Percentiles rank a stretch among this genome's conserved stretches.
These are phyloP conservation scores for Zymoseptoria pseudotritici DNA, from an alignment of 2,329 filamentous ascomycete genomes.

Conservation along the genomic window DNA sequence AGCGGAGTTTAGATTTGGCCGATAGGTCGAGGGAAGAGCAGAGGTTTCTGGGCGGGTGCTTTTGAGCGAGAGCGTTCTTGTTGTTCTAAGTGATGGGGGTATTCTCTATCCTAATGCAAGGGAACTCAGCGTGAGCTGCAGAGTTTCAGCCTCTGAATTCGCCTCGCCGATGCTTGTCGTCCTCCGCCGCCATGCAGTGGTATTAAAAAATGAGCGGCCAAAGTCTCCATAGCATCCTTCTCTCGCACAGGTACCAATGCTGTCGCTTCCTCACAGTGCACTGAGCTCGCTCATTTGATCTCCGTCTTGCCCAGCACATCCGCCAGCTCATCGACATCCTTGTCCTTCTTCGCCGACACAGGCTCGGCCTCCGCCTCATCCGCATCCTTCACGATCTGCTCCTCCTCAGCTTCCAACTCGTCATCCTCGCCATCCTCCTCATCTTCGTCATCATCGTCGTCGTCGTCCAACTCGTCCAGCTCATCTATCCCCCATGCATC, in stretches of 20 bases:
- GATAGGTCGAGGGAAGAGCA: conserved; percentile 31
- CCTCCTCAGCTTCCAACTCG: conserved; percentile 55
- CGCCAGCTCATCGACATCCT: conserved; percentile 74
- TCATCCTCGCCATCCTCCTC: conserved; percentile 54
- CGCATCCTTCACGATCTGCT: conserved; percentile 62
- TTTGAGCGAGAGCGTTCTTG: neutral
- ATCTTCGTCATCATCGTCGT: conserved; percentile 54
- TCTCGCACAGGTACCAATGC: neutral
- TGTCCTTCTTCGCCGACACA: conserved; percentile 61
- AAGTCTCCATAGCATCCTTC: neutral
- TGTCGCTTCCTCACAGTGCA: neutral
- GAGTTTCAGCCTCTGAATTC: neutral
- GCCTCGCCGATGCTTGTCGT: neutral
- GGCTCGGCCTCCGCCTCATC: conserved; percentile 67
- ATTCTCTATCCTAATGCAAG: neutral
- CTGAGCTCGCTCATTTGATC: conserved; percentile 22
- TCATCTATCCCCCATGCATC: conserved; percentile 80
- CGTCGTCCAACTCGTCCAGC: conserved; percentile 76
- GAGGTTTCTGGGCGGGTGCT: neutral
- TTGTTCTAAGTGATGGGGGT: neutral
- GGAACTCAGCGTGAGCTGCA: neutral
- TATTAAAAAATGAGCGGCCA: neutral
- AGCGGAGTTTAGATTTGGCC: conserved; percentile 80
- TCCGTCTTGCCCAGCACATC: conserved; percentile 65
- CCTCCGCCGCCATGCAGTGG: neutral